Base-by-base conservation (phyloP, 192 early-diverging fungal species). In the Coemansia sp. region DNA sequence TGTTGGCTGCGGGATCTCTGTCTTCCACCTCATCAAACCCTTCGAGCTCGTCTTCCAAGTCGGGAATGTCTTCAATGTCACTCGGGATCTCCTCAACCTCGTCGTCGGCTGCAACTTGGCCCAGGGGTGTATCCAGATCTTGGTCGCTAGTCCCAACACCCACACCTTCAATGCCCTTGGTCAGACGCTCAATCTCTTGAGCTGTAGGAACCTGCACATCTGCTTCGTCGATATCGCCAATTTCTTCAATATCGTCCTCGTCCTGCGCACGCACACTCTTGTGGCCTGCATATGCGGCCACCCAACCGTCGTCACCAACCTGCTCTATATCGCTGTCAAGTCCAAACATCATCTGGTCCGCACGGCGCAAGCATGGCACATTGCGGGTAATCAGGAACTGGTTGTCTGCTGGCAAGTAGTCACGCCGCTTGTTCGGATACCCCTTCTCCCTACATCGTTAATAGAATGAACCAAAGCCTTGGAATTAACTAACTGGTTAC, bases 321-420 rank as follows among this genome's bases (percentile, higher is more conserved):
- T 83, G 77, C 58, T 88, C 89, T 22, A 83, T 84, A 43, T 75
- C 83, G 21, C 71, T 70, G 55, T 72, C 70, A 32, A 75, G 50
- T 2, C 74, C 79, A 52, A 67, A 60, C 17, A 65, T 45, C 73
- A 81, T 81, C 56, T 75, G 73, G 52, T 76, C 73, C 4, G 82
- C 92, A 86, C 96, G 86, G 25, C 88, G 86, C 66, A 95, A 75
- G 71, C 93, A 99, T 1, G 96, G 96, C 4, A 99, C 91, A 73
- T 95, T 96, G 65, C 92, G 84, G 29, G 96, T 99, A 32, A 96
- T 90, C 69, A 99, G 82, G 70, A 94, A 98, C 72, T 96, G 94
- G 83, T 95, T 94, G 75, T 96, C 91, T 19, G 82, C 78, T 7
- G 86, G 86, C 57, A 95, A 72, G 72, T 93, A 94, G 58, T 92